Base-by-base conservation (phyloP, 768 basidiomycete species). In the Tricholoma furcatifolium region DNA sequence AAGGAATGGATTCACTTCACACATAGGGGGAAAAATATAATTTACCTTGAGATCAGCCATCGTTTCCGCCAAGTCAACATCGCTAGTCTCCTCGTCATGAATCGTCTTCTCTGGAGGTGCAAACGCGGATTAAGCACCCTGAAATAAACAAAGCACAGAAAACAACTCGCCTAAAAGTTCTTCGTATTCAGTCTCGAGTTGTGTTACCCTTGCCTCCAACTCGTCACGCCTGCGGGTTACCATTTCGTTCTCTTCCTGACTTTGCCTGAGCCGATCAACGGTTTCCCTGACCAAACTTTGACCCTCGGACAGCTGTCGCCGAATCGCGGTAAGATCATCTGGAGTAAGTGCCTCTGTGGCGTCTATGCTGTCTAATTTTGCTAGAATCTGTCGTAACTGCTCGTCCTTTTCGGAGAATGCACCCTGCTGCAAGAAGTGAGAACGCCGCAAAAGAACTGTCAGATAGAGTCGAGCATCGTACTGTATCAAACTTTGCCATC, bases 401-500 rank as follows among this genome's bases (percentile, higher is more conserved):
- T 96, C 93, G 68, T 96, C 93, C 75, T 93, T 94, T 77, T 96
- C 93, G 50, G 93, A 94, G 70, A 94, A 90, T 2, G 88, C 85
- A n/a, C 91, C 92, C 75, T 93, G 90, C 91, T 91, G 60, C 58
- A 48, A 42, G 30, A 39, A 18, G 42, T 55, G 43, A 52, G 49
- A 2, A 17, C 23, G 23, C 21, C 17, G 47, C n/a, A 12, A 15
- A 15, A 42, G 30, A 36, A 50, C 5, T 55, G 27, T 23, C 39
- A 47, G 43, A 31, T 43, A 43, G 23, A 53, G 41, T 60, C 38
- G 32, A 32, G 39, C 36, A 52, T 74, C 88, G 64, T 59, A 96
- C 96, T 56, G 89, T 81, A 71, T 98, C 95, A 61, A 99, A 96
- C 70, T 96, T 95, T 53, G 96, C 93, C 96, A 99, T 98, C 93